Base-by-base conservation (phyloP, 495 filamentous ascomycete species). In the Thozetella sp. region DNA sequence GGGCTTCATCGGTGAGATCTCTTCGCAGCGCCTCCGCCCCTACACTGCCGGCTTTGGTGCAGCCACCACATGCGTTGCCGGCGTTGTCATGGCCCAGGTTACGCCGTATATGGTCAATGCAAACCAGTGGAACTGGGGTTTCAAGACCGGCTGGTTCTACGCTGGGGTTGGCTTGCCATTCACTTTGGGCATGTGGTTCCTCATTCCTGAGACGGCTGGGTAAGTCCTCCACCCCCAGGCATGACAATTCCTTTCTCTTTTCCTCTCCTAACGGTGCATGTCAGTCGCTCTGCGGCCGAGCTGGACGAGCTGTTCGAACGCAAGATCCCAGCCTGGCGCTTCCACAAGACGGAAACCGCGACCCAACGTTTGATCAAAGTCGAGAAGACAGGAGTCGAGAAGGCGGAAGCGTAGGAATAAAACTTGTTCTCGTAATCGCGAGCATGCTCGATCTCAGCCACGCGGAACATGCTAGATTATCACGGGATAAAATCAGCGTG, bases 221-320 rank as follows among this genome's bases (percentile, higher is more conserved):
- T 37, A 37, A 37, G 30, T 37, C 17, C 17, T 6, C 6, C 30
- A 37, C 30, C n/a, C n/a, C n/a, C n/a, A n/a, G n/a, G n/a, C n/a
- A n/a, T n/a, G n/a, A n/a, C 30, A 37, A 37, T 9, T 37, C 30
- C 30, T 37, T 9, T 37, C 17, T 37, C 30, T 9, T 37, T 6
- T 6, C 9, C 30, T 37, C 6, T 37, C 30, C 6, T 17, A 17
- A 6, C 17, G 17, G 17, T 37, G 30, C 6, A 37, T 37, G 9
- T 17, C 17, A 37, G 30, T 37, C 30, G 30, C 30, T 37, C 30
- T 6, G 22, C 59, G 59, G 81, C 79, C 0, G 83, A 86, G 61
- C 67, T 86, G 59, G 83, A 86, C 59, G 56, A 82, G 25, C 72
- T 86, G 54, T 86, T 84, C 59, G 77, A 84, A 46, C 71, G 72